Conservation (phyloP, 805 yeast genomes). For the Myxozyma geophila region DNA sequence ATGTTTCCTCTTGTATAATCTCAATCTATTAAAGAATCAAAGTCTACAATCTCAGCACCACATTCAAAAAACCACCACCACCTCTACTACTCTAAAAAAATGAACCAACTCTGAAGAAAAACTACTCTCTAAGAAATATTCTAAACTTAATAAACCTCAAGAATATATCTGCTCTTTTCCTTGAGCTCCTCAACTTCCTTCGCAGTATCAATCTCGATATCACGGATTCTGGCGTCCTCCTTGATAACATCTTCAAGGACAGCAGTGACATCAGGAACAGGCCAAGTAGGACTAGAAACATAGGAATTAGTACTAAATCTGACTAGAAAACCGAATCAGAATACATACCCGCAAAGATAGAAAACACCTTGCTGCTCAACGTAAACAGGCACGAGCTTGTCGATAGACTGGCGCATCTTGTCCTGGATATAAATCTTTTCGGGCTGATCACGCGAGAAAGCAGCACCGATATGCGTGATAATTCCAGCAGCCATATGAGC, state of each 20-base stretch:
- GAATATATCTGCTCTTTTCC: conserved; percentile 86
- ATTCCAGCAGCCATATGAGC: conserved; percentile 91
- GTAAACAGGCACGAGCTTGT: conserved; percentile 76
- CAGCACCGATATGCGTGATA: conserved; percentile 94
- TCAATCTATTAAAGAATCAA: too few species aligned
- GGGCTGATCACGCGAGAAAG: conserved; percentile 96
- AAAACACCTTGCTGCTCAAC: conserved; percentile 80
- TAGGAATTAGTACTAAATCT: not conserved
- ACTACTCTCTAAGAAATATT: too few species aligned
- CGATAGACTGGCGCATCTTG: conserved; percentile 77
- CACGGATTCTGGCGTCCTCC: conserved; percentile 70
- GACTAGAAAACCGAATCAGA: not conserved
- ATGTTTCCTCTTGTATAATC: too few species aligned
- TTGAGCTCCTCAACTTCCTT: conserved; percentile 90
- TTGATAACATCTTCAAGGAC: conserved; percentile 81
- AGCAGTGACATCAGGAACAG: conserved; percentile 93
- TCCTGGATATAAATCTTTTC: conserved; percentile 95
- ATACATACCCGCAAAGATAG: conserved; percentile 72
- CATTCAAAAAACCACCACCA: too few species aligned
- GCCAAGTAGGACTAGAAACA: conserved; percentile 84
- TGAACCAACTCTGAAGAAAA: not conserved
- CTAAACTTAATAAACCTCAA: conserved; percentile 84
- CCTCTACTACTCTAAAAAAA: not conserved
- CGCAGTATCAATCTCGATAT: conserved; percentile 70
- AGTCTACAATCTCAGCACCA: too few species aligned